Evolutionary conservation across 495 filamentous ascomycete species (phyloP).

Genomic region (Pyronema omphalodes): DNA sequence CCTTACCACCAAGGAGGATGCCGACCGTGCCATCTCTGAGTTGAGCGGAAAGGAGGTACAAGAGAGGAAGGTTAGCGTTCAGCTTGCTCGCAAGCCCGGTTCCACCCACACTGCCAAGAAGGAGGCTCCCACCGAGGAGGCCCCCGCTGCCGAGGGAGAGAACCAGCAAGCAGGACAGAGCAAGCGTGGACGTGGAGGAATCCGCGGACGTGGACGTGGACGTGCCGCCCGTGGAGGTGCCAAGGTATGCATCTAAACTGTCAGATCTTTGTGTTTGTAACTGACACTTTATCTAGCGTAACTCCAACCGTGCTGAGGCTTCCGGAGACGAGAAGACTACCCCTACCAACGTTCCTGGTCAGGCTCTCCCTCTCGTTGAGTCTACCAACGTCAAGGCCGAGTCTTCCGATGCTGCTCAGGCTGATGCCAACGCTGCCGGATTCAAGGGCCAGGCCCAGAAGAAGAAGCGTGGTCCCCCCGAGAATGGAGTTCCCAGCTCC

Average conservation of each 20-base stretch:
- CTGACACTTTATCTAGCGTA: constrained; percentile 16
- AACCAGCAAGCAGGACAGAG: constrained; percentile 11
- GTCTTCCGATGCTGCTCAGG: constrained; percentile 31
- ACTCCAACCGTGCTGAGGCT: constrained; percentile 21
- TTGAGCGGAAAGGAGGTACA: constrained; percentile 94
- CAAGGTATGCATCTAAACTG: constrained; percentile 37
- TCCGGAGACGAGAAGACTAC: constrained; percentile 17
- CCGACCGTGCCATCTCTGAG: constrained; percentile 79
- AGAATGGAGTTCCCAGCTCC: constrained; percentile 95
- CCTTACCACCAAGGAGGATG: constrained; percentile 80
- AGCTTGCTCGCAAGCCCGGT: constrained; percentile 95
- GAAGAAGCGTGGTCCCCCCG: constrained; percentile 73
- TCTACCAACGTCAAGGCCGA: constrained; percentile 41
- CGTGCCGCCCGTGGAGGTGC: constrained; percentile 58
- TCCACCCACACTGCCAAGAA: constrained; percentile 50
- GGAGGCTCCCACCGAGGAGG: constrained; percentile 23
- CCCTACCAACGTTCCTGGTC: constrained; percentile 35
- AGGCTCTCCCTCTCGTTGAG: constrained; percentile 39
- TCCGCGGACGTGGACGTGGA: constrained; percentile 51
- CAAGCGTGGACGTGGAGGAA: constrained; percentile 29
- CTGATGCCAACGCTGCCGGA: constrained; percentile 23
- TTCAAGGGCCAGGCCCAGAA: constrained; percentile 30
- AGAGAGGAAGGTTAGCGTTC: constrained; percentile 95
- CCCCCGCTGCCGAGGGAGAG: constrained; percentile 38
- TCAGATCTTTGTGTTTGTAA: not conserved